phyloP scores from a whole-genome alignment of 768 basidiomycete species.

The Russula vinacea region DNA sequence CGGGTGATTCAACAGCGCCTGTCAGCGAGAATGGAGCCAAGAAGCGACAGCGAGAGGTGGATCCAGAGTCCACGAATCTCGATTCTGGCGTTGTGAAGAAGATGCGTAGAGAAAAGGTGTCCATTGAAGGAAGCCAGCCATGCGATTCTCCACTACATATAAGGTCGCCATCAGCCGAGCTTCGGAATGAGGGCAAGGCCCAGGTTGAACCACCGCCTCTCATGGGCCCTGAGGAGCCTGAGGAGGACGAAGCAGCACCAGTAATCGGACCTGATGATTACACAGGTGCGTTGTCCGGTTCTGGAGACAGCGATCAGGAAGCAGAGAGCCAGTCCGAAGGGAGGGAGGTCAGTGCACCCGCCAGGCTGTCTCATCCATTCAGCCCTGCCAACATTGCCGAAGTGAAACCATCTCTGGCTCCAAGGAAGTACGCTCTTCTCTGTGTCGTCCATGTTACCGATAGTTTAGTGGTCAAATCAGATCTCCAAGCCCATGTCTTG shows the following conservation, averaged over 20 bases:
- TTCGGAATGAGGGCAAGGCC: not conserved
- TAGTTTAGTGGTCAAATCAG: conserved; percentile 6
- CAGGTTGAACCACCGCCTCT: not conserved
- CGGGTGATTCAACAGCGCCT: not conserved
- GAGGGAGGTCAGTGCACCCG: not conserved
- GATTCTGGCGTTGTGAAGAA: conserved; percentile 8
- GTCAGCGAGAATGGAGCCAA: conserved; percentile 3
- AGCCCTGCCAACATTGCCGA: not conserved
- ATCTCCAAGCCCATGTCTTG: not conserved
- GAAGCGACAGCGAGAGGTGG: conserved; percentile 18
- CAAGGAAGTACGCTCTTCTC: conserved; percentile 13
- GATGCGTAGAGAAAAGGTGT: conserved; percentile 4
- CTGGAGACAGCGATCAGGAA: conserved; percentile 13
- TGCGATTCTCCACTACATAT: not conserved
- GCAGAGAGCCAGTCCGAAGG: conserved; percentile 4
- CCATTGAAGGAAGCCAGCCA: not conserved
- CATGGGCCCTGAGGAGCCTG: not conserved
- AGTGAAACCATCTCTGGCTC: not conserved
- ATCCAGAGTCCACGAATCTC: not conserved
- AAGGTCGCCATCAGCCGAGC: not conserved
- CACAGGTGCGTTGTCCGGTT: conserved; percentile 10
- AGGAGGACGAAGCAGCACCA: not conserved
- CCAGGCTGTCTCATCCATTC: not conserved
- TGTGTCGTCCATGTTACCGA: not conserved
- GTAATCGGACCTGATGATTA: conserved; percentile 21